phyloP scores from a whole-genome alignment of 306 rosid genomes.

The Ammopiptanthus mongolicus region DNA sequence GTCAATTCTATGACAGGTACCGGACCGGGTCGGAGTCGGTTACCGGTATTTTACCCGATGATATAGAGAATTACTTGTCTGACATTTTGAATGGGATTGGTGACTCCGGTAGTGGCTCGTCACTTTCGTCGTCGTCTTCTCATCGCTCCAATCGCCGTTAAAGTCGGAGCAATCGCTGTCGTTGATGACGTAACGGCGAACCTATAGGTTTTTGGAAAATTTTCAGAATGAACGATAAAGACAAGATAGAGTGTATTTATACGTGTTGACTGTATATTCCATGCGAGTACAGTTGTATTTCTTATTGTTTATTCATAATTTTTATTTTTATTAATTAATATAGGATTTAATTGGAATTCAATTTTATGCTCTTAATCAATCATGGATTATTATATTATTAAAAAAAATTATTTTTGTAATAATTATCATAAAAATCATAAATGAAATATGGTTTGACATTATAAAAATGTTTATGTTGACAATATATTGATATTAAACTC shows the following conservation, averaged over 20 bases:
- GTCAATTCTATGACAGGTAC: conserved; percentile 35
- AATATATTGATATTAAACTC: too few species aligned
- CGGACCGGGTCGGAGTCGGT: conserved; percentile 37
- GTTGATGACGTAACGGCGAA: not conserved
- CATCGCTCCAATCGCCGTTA: conserved; percentile 22
- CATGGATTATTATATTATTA: too few species aligned
- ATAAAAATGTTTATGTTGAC: too few species aligned
- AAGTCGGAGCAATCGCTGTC: not conserved
- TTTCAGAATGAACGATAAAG: too few species aligned
- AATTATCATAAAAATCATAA: too few species aligned
- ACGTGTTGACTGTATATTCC: not conserved
- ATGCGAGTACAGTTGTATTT: too few species aligned
- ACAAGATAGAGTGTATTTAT: not conserved
- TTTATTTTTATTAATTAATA: too few species aligned
- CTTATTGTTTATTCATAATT: too few species aligned
- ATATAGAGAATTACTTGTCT: conserved; percentile 47
- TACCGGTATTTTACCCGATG: conserved; percentile 41
- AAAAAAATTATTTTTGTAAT: too few species aligned
- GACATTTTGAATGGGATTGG: conserved; percentile 51
- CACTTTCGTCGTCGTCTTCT: conserved; percentile 29
- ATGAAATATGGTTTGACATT: too few species aligned
- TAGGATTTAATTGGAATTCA: too few species aligned
- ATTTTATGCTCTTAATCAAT: too few species aligned
- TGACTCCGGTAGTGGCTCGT: conserved; percentile 33
- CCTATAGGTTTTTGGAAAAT: not conserved